A percentile compares a stretch with the other conserved stretches of the same genome.
Evolutionary conservation across 352 stramenopile genomes (phyloP).

Genomic region (Phytophthora citrophthora): DNA sequence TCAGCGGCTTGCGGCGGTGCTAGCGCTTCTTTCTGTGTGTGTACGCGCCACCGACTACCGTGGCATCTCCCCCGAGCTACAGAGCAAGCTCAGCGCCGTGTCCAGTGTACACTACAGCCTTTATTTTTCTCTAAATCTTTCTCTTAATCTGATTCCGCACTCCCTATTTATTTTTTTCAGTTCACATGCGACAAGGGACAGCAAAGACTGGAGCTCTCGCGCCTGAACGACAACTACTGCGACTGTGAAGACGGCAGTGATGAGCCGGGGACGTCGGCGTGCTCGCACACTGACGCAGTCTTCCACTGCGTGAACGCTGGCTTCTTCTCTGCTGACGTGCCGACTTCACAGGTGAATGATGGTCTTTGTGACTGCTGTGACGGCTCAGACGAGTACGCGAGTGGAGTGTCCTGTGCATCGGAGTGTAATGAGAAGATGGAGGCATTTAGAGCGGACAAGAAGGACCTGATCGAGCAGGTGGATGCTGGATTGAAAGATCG

Average conservation of each 20-base stretch:
- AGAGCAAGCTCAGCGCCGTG: constrained; percentile 41
- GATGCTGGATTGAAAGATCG: constrained; percentile 66
- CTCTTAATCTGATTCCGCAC: constrained; percentile 4
- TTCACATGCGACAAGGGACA: constrained; percentile 77
- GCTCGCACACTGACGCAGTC: constrained; percentile 46
- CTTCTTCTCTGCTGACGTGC: constrained; percentile 64
- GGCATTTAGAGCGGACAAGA: constrained; percentile 60
- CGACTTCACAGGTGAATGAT: constrained; percentile 87
- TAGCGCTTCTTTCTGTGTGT: constrained; percentile 25
- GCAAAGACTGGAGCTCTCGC: constrained; percentile 54
- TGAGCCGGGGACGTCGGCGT: constrained; percentile 88
- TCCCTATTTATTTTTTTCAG: constrained; percentile 27
- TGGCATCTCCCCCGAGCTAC: constrained; percentile 49
- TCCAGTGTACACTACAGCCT: constrained; percentile 39
- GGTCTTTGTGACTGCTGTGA: constrained; percentile 98
- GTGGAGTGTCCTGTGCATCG: constrained; percentile 45
- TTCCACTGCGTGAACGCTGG: constrained; percentile 51
- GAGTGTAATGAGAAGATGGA: constrained; percentile 40
- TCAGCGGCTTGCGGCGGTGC: constrained; percentile 15
- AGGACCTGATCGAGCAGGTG: constrained; percentile 74
- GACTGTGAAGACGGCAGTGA: constrained; percentile 93
- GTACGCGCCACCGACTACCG: constrained; percentile 34
- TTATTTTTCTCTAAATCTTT: background rate
- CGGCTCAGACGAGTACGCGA: constrained; percentile 89
- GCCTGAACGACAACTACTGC: constrained; percentile 95